Conservation (phyloP, 805 yeast genomes). For the Hemisphaericaspora nanyangensis region DNA sequence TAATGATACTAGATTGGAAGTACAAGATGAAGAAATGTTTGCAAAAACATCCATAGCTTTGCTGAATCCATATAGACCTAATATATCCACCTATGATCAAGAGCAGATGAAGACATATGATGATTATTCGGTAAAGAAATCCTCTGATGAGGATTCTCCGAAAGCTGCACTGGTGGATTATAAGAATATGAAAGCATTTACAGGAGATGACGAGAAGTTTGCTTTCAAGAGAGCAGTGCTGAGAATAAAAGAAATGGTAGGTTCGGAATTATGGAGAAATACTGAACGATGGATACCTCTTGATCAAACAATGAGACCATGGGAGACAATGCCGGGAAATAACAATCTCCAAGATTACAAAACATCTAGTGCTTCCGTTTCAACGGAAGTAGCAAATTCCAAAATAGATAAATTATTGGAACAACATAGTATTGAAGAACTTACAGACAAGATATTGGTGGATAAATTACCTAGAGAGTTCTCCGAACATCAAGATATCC, state of each 20-base stretch:
- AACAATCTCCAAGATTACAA: background rate
- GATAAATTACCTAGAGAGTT: slow-evolving; percentile 21
- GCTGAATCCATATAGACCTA: slow-evolving; percentile 65
- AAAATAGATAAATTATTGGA: slow-evolving; percentile 2
- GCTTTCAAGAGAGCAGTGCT: slow-evolving; percentile 71
- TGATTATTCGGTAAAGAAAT: slow-evolving; percentile 2
- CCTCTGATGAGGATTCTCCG: slow-evolving; percentile 3
- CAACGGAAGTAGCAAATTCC: background rate
- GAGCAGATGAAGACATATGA: slow-evolving; percentile 25
- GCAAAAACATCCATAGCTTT: slow-evolving; percentile 59
- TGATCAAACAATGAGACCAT: slow-evolving; percentile 49
- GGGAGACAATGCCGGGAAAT: slow-evolving; percentile 33
- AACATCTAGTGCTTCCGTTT: background rate
- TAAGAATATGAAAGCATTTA: slow-evolving; percentile 51
- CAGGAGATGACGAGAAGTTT: slow-evolving; percentile 75
- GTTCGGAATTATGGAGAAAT: slow-evolving; percentile 48
- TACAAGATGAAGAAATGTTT: slow-evolving; percentile 67
- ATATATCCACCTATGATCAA: slow-evolving; percentile 59
- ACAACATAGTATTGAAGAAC: slow-evolving; percentile 6
- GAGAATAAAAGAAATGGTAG: slow-evolving; percentile 57
- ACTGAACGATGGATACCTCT: slow-evolving; percentile 53
- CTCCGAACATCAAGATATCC: slow-evolving; percentile 15
- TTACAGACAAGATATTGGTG: slow-evolving; percentile 7
- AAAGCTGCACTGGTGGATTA: slow-evolving; percentile 22
- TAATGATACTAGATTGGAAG: slow-evolving; percentile 35